Evolutionary conservation across 2,329 filamentous ascomycete genomes (phyloP).

Genomic region (Diaporthe ampelina): DNA sequence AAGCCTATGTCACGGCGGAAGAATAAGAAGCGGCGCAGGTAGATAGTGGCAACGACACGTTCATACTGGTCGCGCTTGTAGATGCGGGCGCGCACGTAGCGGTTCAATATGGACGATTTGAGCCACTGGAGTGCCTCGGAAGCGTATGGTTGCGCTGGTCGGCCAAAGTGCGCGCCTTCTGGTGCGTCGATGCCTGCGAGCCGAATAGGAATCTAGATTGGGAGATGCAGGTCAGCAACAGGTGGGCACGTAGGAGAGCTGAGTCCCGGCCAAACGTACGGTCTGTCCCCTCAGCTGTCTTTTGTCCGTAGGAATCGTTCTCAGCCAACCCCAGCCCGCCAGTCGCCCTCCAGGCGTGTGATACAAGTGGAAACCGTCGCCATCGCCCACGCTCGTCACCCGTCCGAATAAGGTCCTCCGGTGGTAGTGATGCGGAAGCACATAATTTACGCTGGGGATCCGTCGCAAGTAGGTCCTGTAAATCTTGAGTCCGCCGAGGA

Average conservation of each 20-base stretch:
- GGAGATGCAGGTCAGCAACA: constrained; percentile 1
- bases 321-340: constrained; percentile 93
- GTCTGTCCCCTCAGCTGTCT: constrained; percentile 82
- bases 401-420: constrained; percentile 83
- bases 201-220: constrained; percentile 82
- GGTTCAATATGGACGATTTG: constrained; percentile 77
- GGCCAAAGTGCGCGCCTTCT: constrained; percentile 92
- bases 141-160: constrained; percentile 85
- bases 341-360: constrained; percentile 93
- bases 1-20: constrained; percentile 85
- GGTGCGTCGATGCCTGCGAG: constrained; percentile 95
- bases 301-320: constrained; percentile 78
- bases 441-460: constrained; percentile 82
- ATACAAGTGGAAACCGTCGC: constrained; percentile 93
- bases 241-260: not conserved
- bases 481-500: constrained; percentile 67
- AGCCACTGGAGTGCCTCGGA: constrained; percentile 87
- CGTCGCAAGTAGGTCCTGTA: constrained; percentile 86
- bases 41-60: constrained; percentile 88
- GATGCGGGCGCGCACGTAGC: constrained; percentile 84
- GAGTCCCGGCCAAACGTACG: constrained; percentile 61
- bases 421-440: constrained; percentile 82
- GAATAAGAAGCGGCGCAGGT: constrained; percentile 74
- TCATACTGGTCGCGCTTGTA: constrained; percentile 93
- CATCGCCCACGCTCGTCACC: constrained; percentile 96